Conservation (phyloP, 352 stramenopile species). For the Globisporangium heterothallicum region DNA sequence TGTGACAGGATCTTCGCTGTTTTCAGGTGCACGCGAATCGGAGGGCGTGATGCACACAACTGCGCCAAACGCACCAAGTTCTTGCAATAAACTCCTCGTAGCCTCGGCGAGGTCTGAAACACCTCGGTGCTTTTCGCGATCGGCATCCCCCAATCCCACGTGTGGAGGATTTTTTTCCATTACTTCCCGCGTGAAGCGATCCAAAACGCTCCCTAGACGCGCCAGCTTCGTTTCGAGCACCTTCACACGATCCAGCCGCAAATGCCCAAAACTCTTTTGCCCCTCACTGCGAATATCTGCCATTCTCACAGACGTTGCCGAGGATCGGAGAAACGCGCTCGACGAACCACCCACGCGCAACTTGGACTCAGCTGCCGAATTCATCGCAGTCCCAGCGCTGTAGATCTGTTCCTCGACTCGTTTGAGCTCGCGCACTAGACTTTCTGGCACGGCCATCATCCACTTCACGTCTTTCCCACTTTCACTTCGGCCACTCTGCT, state of each 20-base stretch:
- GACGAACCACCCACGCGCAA: conserved; percentile 24
- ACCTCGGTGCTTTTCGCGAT: not conserved
- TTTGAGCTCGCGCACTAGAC: conserved; percentile 26
- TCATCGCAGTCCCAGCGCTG: conserved; percentile 12
- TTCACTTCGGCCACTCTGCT: conserved; percentile 14
- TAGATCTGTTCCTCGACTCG: conserved; percentile 29
- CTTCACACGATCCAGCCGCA: conserved; percentile 11
- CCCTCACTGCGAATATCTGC: conserved; percentile 16
- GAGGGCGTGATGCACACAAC: conserved; percentile 17
- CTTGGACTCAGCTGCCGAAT: conserved; percentile 24
- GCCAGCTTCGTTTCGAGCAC: conserved; percentile 6
- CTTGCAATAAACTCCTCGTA: conserved; percentile 22
- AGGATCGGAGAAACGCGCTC: conserved; percentile 18
- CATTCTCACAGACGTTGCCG: conserved; percentile 9
- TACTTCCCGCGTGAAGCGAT: not conserved
- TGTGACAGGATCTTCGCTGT: conserved; percentile 11
- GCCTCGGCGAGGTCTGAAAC: conserved; percentile 14
- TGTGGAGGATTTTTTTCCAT: not conserved
- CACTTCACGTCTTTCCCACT: conserved; percentile 22
- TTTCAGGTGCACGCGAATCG: not conserved
- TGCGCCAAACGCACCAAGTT: conserved; percentile 31
- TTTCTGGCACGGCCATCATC: conserved; percentile 37
- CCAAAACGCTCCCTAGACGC: not conserved
- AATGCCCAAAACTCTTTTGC: not conserved
- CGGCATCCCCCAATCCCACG: not conserved